Evolutionary conservation across 176 grass and related monocot genomes (phyloP).

Genomic region (Oryza brachyantha): DNA sequence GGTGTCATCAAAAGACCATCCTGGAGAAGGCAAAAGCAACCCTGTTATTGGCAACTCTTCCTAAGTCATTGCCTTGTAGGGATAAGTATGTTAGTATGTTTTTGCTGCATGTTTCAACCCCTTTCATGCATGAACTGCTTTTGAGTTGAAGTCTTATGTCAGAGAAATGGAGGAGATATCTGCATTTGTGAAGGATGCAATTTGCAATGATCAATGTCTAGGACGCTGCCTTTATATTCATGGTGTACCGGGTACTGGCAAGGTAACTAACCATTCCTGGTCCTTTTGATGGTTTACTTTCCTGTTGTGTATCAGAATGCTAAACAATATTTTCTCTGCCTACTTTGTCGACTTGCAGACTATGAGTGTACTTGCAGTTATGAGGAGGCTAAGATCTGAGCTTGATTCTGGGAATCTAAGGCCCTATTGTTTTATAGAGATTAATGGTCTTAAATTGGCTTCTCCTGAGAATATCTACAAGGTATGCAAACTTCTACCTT

Average conservation of each 20-base stretch:
- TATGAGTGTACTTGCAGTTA: conserved; percentile 90
- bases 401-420: conserved; percentile 68
- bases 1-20: conserved; percentile 65
- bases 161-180: conserved; percentile 96
- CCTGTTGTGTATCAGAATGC: neutral
- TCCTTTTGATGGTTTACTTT: conserved; percentile 16
- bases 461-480: conserved; percentile 95
- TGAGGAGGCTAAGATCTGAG: conserved; percentile 80
- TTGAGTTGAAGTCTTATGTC: conserved; percentile 28
- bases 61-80: conserved; percentile 89
- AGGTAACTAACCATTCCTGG: conserved; percentile 41
- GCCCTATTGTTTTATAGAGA: conserved; percentile 86
- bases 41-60: conserved; percentile 80
- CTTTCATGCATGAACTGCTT: conserved; percentile 14
- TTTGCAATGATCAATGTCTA: conserved; percentile 80
- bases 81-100: conserved; percentile 62
- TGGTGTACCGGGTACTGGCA: conserved; percentile 98
- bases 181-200: conserved; percentile 87
- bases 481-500: conserved; percentile 43
- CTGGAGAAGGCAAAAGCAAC: conserved; percentile 91
- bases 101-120: conserved; percentile 5
- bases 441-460: conserved; percentile 92
- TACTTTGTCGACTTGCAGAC: conserved; percentile 58
- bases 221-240: conserved; percentile 98
- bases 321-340: conserved; percentile 24